phyloP scores from a whole-genome alignment of 805 yeast genomes.

The Suhomyces emberorum region DNA sequence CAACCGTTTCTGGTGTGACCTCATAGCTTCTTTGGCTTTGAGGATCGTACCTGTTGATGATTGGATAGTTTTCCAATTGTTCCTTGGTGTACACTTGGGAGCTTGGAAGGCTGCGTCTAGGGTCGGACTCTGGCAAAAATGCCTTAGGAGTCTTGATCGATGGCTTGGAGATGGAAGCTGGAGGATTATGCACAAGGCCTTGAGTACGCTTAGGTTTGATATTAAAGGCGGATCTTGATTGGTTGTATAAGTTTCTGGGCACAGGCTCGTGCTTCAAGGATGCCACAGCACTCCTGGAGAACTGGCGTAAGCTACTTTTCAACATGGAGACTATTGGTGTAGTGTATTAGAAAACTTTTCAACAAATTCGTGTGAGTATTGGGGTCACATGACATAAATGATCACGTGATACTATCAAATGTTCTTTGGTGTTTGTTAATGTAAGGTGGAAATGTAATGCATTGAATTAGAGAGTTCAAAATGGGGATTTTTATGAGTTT shows the following conservation, averaged over 20 bases:
- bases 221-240: conserved; percentile 61
- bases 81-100: conserved; percentile 30
- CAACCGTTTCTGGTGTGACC: conserved; percentile 54
- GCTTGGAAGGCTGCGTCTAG: conserved; percentile 43
- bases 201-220: conserved; percentile 53
- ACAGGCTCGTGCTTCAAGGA: conserved; percentile 31
- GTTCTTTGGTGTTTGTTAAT: too few relatives aligned
- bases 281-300: conserved; percentile 6
- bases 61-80: conserved; percentile 38
- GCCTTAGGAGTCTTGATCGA: conserved; percentile 62
- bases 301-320: conserved; percentile 7
- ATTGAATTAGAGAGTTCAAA: too few relatives aligned
- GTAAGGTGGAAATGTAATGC: too few relatives aligned
- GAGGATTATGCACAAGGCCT: conserved; percentile 65
- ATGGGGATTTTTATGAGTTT: too few relatives aligned
- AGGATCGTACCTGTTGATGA: conserved; percentile 35
- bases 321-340: conserved; percentile 4
- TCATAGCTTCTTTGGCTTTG: conserved; percentile 46
- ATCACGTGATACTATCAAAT: background rate
- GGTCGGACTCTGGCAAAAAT: conserved; percentile 62
- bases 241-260: conserved; percentile 57
- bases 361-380: background rate
- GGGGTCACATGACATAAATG: too few relatives aligned
- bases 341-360: conserved; percentile 2
- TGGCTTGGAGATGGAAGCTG: conserved; percentile 44